Evolutionary conservation across 2,329 filamentous ascomycete genomes (phyloP).

Genomic region (Trichoderma guizhouense): DNA sequence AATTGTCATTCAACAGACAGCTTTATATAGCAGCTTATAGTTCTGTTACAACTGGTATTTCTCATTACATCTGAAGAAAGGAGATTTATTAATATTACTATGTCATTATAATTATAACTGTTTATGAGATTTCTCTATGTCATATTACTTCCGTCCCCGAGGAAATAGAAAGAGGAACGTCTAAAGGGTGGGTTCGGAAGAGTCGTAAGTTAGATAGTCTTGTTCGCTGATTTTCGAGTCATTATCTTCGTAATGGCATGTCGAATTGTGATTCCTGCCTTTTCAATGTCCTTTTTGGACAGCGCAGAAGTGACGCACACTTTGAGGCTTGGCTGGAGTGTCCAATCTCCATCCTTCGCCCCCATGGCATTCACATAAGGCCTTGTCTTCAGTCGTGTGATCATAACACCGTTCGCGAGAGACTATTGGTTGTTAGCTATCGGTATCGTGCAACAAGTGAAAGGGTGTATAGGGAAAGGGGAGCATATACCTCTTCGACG

Average conservation of each 20-base stretch:
- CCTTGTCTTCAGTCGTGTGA: constrained; percentile 79
- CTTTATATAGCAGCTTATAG: not conserved
- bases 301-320: constrained; percentile 85
- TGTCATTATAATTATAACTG: not conserved
- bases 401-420: constrained; percentile 82
- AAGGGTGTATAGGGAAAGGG: not conserved
- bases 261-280: constrained; percentile 80
- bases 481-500: constrained; percentile 79
- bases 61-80: not conserved
- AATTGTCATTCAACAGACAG: not conserved
- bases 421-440: constrained; percentile 48
- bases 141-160: not conserved
- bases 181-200: no score
- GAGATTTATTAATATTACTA: not conserved
- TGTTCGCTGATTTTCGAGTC: constrained; percentile 55
- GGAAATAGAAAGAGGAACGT: not conserved
- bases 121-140: not conserved
- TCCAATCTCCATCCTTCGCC: constrained; percentile 66
- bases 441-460: not conserved
- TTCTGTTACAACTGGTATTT: not conserved
- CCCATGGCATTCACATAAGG: constrained; percentile 62
- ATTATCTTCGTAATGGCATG: constrained; percentile 95
- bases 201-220: constrained; percentile 21
- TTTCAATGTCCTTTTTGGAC: constrained; percentile 92
- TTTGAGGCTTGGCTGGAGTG: constrained; percentile 78